Evolutionary conservation across 495 filamentous ascomycete species (phyloP).

Genomic region (Tuber microsphaerosporum): DNA sequence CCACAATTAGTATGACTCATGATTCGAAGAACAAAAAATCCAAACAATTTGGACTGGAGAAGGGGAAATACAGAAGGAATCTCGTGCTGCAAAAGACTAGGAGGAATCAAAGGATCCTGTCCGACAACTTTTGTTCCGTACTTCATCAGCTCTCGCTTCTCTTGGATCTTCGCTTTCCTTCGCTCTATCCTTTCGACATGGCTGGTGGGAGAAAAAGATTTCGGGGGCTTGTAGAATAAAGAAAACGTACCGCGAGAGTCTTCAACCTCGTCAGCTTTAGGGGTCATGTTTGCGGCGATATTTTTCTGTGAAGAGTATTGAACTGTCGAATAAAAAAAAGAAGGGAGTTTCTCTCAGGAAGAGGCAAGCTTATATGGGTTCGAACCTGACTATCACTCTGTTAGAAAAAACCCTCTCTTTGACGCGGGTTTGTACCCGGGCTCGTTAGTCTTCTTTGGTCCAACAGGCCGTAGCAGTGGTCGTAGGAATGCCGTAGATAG

Average conservation of each 20-base stretch:
- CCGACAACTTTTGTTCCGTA: conserved; percentile 61
- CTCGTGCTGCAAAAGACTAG: conserved; percentile 78
- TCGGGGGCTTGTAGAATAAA: conserved; percentile 8
- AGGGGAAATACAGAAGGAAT: conserved; percentile 64
- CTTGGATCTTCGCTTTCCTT: conserved; percentile 3
- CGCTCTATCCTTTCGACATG: conserved; percentile 6
- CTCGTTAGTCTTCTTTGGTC: not conserved
- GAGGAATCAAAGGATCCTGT: conserved; percentile 89
- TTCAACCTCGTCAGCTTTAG: conserved; percentile 34
- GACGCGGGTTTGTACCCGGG: not conserved
- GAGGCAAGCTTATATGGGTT: not conserved
- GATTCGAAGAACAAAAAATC: not conserved
- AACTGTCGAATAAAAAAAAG: conserved; percentile 7
- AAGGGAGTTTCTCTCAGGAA: not conserved
- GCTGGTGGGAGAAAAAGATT: conserved; percentile 8
- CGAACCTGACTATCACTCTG: not conserved
- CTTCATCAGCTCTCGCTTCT: conserved; percentile 17
- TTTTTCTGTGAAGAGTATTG: not conserved
- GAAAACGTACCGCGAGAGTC: conserved; percentile 34
- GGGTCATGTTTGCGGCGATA: conserved; percentile 26
- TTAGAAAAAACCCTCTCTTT: not conserved
- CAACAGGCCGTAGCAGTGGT: not conserved
- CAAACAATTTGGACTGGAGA: conserved; percentile 8
- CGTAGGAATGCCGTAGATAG: conserved; percentile 1
- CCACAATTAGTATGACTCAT: conserved; percentile 21